Conservation (phyloP, 495 filamentous ascomycete species). For the Aspergillus baeticus region DNA sequence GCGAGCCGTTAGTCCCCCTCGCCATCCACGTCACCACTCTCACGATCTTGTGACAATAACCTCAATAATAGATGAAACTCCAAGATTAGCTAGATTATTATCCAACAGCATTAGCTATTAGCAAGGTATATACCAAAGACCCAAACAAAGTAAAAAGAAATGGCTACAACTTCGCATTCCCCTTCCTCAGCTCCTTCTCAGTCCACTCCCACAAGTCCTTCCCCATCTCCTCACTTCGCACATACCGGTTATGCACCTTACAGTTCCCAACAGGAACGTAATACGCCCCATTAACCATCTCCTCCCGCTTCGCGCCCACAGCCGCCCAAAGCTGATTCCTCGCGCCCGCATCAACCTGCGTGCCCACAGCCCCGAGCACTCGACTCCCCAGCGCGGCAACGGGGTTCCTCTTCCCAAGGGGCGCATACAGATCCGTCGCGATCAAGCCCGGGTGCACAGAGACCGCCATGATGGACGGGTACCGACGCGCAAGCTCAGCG, state of each 20-base stretch:
- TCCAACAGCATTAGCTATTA: no score
- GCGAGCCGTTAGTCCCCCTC: not conserved
- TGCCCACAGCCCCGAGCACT: conserved; percentile 14
- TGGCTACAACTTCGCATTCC: not conserved
- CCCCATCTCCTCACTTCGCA: not conserved
- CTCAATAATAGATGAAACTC: no score
- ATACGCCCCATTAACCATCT: not conserved
- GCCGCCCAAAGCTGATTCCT: conserved; percentile 43
- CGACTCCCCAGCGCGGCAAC: conserved; percentile 14
- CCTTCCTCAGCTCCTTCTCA: not conserved
- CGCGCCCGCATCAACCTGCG: conserved; percentile 30
- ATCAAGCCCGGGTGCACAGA: conserved; percentile 49
- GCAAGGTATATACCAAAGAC: no score
- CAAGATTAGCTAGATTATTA: no score
- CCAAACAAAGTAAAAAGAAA: not conserved
- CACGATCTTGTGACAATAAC: no score
- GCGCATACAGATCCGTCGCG: conserved; percentile 28
- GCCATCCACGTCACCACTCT: conserved; percentile 1
- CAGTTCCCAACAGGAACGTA: not conserved
- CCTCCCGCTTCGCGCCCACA: conserved; percentile 4
- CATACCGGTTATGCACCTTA: not conserved
- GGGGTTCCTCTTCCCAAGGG: conserved; percentile 12
- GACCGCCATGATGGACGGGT: conserved; percentile 43
- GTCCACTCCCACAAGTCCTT: not conserved
- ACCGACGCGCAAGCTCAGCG: conserved; percentile 43